Base-by-base conservation (phyloP, 306 rosid species). In the Malus fusca region DNA sequence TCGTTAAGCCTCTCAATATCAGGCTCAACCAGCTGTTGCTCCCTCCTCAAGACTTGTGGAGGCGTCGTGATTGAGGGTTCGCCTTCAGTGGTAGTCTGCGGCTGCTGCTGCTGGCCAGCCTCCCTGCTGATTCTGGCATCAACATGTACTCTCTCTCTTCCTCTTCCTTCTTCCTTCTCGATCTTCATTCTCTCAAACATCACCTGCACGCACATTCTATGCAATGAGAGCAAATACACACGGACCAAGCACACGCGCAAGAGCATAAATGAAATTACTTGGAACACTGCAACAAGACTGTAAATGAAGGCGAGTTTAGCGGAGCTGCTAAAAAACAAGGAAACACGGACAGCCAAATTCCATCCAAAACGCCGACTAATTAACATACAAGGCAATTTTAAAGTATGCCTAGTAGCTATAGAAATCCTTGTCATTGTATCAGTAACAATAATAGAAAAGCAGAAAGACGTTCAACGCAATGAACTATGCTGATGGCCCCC, bases 131-230 rank as follows among this genome's bases (percentile, higher is more conserved):
- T 25, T 17, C 8, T 71, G 6, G 31, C 26, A 22, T 52, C 56
- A 1, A 79, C 11, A 30, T 82, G 85, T 15, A 78, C 88, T 56
- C 84, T 84, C 62, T 86, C 96, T 80, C 91, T 81, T 65, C 89
- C 96, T 81, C 91, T 79, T 64, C 96, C 97, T 79, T 90, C 96
- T 71, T 93, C 98, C 58, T 89, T 93, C 72, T 89, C 96, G 53
- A 84, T 40, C 76, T 82, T 93, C 82, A 88, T 80, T 78, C 83
- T 88, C 75, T 93, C 97, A 23, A 91, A 91, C 93, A 93, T 91
- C 58, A 85, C 78, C 97, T 92, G 73, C 37, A 68, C 25, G 31
- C 13, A 68, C 28, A 26, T 71, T 19, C 65, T 15, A 53, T 28
- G 69, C 11, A 18, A 19, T 65, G 4, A 30, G 46, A 65, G 35